A percentile compares a stretch with the other conserved stretches of the same genome.
phyloP scores from a whole-genome alignment of 371 early-diverging fungal genomes.

The Parasitella parasitica region DNA sequence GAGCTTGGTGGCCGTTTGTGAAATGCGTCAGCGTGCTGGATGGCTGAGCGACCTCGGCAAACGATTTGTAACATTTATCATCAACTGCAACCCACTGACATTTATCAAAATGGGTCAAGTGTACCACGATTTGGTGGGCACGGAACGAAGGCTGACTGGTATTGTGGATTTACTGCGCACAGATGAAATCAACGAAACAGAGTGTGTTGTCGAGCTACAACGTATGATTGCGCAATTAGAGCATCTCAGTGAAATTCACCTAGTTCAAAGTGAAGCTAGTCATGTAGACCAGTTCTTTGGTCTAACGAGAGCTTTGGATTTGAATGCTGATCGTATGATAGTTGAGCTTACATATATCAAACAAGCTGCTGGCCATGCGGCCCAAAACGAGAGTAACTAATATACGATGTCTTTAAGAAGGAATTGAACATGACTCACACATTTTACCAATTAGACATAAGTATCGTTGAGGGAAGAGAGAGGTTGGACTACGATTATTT shows the following conservation, averaged over 20 bases:
- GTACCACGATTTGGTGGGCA: conserved; percentile 69
- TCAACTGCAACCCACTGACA: conserved; percentile 63
- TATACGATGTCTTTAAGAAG: background rate
- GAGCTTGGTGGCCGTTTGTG: conserved; percentile 57
- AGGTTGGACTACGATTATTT: conserved; percentile 56
- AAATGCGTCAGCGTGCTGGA: conserved; percentile 68
- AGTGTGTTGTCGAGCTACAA: conserved; percentile 62
- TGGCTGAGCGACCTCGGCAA: conserved; percentile 68
- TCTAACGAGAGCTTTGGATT: conserved; percentile 55
- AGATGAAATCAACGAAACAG: conserved; percentile 67
- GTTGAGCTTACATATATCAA: conserved; percentile 58
- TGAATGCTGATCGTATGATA: conserved; percentile 65
- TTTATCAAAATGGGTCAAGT: conserved; percentile 70
- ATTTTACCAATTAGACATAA: background rate
- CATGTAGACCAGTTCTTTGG: conserved; percentile 57
- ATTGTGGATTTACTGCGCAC: conserved; percentile 72
- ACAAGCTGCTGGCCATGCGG: conserved; percentile 34
- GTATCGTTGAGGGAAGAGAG: conserved; percentile 45
- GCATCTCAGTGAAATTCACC: conserved; percentile 64
- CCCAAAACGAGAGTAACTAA: conserved; percentile 31
- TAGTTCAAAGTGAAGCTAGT: conserved; percentile 39
- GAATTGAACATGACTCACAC: background rate
- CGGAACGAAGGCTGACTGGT: conserved; percentile 55
- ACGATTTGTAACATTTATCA: conserved; percentile 70
- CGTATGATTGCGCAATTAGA: conserved; percentile 67